Conservation (phyloP, 192 early-diverging fungal genomes). For the Backusella parvicylindrica region DNA sequence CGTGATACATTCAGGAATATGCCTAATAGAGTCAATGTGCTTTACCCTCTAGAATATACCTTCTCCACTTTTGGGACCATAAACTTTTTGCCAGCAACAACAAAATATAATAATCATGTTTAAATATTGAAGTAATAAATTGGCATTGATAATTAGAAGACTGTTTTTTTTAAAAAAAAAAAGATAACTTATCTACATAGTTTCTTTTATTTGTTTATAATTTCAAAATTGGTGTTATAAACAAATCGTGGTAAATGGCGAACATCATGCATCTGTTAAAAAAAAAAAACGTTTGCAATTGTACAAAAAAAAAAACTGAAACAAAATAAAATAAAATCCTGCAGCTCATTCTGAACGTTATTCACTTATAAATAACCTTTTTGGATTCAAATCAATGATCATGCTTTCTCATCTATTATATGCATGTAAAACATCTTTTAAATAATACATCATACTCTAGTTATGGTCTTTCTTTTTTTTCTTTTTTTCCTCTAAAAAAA, state of each 20-base stretch:
- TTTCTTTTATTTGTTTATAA: too few relatives aligned
- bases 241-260: neutral
- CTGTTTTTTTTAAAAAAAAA: too few relatives aligned
- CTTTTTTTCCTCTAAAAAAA: too few relatives aligned
- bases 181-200: too few relatives aligned
- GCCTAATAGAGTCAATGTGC: neutral
- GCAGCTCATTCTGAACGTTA: neutral
- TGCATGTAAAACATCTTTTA: too few relatives aligned
- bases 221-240: neutral
- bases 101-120: too few relatives aligned
- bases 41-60: neutral
- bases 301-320: neutral
- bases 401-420: too few relatives aligned
- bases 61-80: neutral
- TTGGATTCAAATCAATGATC: neutral
- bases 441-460: too few relatives aligned
- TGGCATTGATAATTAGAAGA: too few relatives aligned
- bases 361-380: neutral
- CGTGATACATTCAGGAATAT: neutral
- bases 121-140: too few relatives aligned
- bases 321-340: neutral
- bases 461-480: too few relatives aligned
- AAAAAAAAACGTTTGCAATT: neutral
- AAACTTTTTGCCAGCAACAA: neutral
- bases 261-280: neutral